Conservation (phyloP, 768 basidiomycete species). For the Agrocybe praecox region DNA sequence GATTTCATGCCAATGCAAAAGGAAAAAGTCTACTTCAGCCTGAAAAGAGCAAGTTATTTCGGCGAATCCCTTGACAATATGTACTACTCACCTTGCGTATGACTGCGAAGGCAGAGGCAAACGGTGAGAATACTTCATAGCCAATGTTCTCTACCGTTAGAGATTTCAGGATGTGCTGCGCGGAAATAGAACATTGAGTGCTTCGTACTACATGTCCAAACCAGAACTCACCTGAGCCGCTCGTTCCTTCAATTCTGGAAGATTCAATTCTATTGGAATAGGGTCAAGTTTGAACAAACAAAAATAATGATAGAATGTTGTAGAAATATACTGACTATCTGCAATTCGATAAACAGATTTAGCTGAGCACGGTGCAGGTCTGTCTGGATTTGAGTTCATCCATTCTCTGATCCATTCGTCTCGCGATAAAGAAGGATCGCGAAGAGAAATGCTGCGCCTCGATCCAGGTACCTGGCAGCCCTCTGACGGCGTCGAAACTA, state of each 20-base stretch:
- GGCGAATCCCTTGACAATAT: neutral
- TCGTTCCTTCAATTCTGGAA: constrained; percentile 71
- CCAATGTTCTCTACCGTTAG: constrained; percentile 82
- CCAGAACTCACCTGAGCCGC: constrained; percentile 50
- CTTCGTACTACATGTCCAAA: neutral
- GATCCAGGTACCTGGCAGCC: constrained; percentile 22
- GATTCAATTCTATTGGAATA: constrained; percentile 76
- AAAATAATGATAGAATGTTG: too few relatives aligned
- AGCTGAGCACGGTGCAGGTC: constrained; percentile 75
- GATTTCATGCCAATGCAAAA: constrained; percentile 82
- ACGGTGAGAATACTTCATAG: constrained; percentile 84
- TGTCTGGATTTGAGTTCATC: constrained; percentile 58
- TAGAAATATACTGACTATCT: constrained; percentile 58
- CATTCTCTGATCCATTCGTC: constrained; percentile 78
- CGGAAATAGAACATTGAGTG: constrained; percentile 4
- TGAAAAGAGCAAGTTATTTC: constrained; percentile 18
- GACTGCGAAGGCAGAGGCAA: constrained; percentile 80
- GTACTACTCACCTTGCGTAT: constrained; percentile 62
- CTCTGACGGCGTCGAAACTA: constrained; percentile 31
- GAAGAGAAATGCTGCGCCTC: constrained; percentile 17
- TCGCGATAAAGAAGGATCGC: constrained; percentile 30
- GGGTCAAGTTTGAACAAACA: too few relatives aligned
- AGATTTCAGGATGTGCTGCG: constrained; percentile 73
- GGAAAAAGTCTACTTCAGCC: constrained; percentile 76
- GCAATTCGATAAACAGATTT: constrained; percentile 85